Percentiles rank a stretch among this genome's conserved stretches.
phyloP scores from a whole-genome alignment of 2,329 filamentous ascomycete genomes.

The Cladosporium sp. region DNA sequence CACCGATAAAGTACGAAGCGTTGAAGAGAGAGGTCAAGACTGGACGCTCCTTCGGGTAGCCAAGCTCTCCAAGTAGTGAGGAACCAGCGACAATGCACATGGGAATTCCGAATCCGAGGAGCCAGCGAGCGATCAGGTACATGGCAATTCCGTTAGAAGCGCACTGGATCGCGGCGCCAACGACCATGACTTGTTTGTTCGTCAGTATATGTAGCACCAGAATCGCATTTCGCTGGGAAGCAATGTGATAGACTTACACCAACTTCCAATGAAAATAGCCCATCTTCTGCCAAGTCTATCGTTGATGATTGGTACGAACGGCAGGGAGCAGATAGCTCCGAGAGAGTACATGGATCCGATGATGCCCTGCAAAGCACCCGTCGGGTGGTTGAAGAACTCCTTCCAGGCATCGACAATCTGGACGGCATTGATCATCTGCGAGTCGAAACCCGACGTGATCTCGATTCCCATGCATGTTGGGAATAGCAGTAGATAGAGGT shows the following conservation, averaged over 20 bases:
- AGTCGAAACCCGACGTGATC: slow-evolving; percentile 63
- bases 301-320: slow-evolving; percentile 59
- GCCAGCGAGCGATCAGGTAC: slow-evolving; percentile 62
- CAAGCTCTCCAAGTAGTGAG: slow-evolving; percentile 61
- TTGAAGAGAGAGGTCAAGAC: slow-evolving; percentile 64
- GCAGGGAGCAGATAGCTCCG: slow-evolving; percentile 60
- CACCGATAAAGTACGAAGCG: slow-evolving; percentile 60
- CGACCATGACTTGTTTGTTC: slow-evolving; percentile 48
- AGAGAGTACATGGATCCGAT: slow-evolving; percentile 62
- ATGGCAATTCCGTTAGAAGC: slow-evolving; percentile 53
- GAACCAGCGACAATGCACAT: slow-evolving; percentile 62
- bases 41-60: slow-evolving; percentile 62
- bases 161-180: slow-evolving; percentile 60
- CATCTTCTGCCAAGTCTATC: slow-evolving; percentile 58
- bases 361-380: slow-evolving; percentile 54
- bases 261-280: slow-evolving; percentile 59
- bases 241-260: slow-evolving; percentile 27
- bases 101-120: slow-evolving; percentile 64
- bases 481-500: slow-evolving; percentile 60
- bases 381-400: slow-evolving; percentile 47
- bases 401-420: slow-evolving; percentile 23
- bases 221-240: background rate
- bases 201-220: background rate
- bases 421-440: slow-evolving; percentile 43
- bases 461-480: slow-evolving; percentile 65